A percentile compares a stretch with the other conserved stretches of the same genome.
Conservation (phyloP, 1,284 basidiomycete species). For the Microbotryum scabiosae region DNA sequence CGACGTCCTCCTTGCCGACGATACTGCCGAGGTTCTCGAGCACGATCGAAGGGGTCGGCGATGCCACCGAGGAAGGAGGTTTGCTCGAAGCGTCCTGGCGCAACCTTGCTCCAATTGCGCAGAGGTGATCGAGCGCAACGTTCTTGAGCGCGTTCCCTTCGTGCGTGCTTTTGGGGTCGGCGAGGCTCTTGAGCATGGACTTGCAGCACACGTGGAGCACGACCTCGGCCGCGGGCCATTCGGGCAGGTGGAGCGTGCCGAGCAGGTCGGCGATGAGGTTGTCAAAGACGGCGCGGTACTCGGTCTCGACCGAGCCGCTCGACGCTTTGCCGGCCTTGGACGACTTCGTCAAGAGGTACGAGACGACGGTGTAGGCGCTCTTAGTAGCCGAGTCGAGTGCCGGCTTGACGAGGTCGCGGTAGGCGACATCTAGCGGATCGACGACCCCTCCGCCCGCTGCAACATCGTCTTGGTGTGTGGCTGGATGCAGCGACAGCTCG, state of each 20-base stretch:
- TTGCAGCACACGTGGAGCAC: slow-evolving; percentile 67
- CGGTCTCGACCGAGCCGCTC: slow-evolving; percentile 57
- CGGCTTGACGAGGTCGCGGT: slow-evolving; percentile 9
- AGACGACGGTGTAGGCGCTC: slow-evolving; percentile 70
- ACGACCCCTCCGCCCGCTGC: background rate
- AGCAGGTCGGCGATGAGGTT: slow-evolving; percentile 80
- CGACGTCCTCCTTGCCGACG: slow-evolving; percentile 48
- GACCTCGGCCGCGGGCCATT: slow-evolving; percentile 88
- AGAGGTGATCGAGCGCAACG: slow-evolving; percentile 85
- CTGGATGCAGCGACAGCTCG: slow-evolving; percentile 39
- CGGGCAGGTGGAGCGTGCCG: slow-evolving; percentile 82
- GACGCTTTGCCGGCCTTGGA: slow-evolving; percentile 77
- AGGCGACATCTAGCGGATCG: background rate
- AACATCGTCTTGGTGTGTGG: background rate
- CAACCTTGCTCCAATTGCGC: slow-evolving; percentile 76
- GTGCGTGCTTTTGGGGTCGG: slow-evolving; percentile 63
- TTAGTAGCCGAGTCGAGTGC: slow-evolving; percentile 61
- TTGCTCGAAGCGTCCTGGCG: slow-evolving; percentile 38
- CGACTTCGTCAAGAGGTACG: slow-evolving; percentile 60
- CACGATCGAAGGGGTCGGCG: slow-evolving; percentile 30
- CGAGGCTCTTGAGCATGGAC: slow-evolving; percentile 71
- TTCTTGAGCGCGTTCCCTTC: slow-evolving; percentile 76
- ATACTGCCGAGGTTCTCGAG: slow-evolving; percentile 45
- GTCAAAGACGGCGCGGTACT: slow-evolving; percentile 84
- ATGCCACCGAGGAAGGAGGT: slow-evolving; percentile 29